Evolutionary conservation across 2,329 filamentous ascomycete genomes (phyloP).

Genomic region (Massarina eburnea): DNA sequence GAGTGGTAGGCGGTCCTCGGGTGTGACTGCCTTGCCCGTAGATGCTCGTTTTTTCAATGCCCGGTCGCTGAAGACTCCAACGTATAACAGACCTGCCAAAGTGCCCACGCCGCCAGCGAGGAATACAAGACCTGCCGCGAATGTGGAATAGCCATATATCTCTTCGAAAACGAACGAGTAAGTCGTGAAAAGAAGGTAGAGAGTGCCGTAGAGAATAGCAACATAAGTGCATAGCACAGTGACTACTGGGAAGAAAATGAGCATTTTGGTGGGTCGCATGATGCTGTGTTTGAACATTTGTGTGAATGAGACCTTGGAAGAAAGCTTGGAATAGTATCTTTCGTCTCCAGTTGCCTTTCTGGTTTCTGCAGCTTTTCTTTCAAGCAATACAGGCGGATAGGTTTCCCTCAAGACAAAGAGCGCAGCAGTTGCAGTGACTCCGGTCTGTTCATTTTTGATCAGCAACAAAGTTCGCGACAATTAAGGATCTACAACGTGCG

Average conservation of each 20-base stretch:
- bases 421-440: not conserved
- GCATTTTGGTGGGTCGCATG: constrained; percentile 45
- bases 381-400: constrained; percentile 47
- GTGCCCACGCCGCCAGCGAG: constrained; percentile 55
- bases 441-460: not conserved
- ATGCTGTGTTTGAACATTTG: constrained; percentile 41
- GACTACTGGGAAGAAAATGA: constrained; percentile 56
- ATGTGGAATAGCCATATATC: constrained; percentile 11
- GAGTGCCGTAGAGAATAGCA: constrained; percentile 43
- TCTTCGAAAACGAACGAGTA: constrained; percentile 17
- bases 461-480: constrained; percentile 1
- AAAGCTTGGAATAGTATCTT: constrained; percentile 28
- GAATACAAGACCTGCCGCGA: constrained; percentile 1
- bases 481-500: constrained; percentile 23
- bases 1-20: constrained; percentile 12
- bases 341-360: constrained; percentile 51
- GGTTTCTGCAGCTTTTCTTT: constrained; percentile 18
- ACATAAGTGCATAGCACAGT: constrained; percentile 47
- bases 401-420: constrained; percentile 44
- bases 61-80: constrained; percentile 21
- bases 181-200: constrained; percentile 25
- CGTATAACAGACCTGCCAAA: constrained; percentile 39
- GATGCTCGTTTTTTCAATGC: constrained; percentile 31
- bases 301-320: constrained; percentile 47
- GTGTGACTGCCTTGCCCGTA: constrained; percentile 53